Base-by-base conservation (phyloP, 257 asterid genomes). In the Hygrophila difformis region DNA sequence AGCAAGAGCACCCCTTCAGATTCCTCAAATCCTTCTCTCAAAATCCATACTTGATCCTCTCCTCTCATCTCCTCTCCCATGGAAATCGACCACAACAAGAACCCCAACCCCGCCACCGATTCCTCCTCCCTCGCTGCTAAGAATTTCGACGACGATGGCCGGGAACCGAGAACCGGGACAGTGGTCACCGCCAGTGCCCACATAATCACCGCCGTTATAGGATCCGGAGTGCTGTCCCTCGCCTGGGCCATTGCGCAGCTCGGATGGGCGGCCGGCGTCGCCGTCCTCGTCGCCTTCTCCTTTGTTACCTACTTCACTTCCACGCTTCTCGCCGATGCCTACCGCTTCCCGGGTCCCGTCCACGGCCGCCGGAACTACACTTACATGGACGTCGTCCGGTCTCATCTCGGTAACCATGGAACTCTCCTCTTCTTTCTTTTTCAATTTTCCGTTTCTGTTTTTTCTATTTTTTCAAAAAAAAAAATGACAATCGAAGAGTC, bases 191-290 rank as follows among this genome's bases (percentile, higher is more conserved):
- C 93, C 0, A 84, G 95, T 44, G 92, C 94, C 1, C 97, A 88
- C 35, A 88, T 88, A 23, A 75, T 88, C 44, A 88, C 97, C 11
- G 95, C 97, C 15, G 97, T 88, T 38, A 88, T 88, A 12, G 97
- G 97, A 8, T 84, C 97, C 4, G 97, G 97, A 0, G 97, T 84
- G 12, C 64, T 88, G 18, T 81, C 97, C 0, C 65, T 88, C 24
- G 92, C 95, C 10, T 88, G 97, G 97, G 84, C 91, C 0, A 81
- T 77, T n/a, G 97, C 97, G 41, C 97, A 88, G 67, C 69, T 88
- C 12, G 97, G 97, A 0, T 88, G 97, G 97, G 74, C 75, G 51
- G 95, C 74, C 0, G 95, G 97, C 1, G 93, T 95, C 0, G 84
- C 76, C 0, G 78, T 75, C 42, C 82, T 88, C 9, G 12, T 66